Evolutionary conservation across 2,329 filamentous ascomycete species (phyloP), one percentile per base, ranked within the genome.

Genomic region (Colletotrichum sojae): DNA sequence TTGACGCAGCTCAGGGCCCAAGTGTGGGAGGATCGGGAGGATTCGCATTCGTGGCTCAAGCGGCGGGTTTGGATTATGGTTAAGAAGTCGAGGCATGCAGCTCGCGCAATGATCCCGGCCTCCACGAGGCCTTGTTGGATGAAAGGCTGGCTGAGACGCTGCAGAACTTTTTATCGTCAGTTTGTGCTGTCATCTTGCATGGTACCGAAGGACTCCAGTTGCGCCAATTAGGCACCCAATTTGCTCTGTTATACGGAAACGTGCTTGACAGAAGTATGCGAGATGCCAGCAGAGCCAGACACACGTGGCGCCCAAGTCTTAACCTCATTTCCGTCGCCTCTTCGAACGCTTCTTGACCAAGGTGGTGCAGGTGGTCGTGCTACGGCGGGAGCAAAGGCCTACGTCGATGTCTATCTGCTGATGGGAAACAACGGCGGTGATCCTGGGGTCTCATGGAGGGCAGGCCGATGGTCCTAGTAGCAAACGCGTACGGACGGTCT

Each of bases 201-300:
- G 22, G 22, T 53, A n/a, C 27, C 52, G 12, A 10, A 16, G n/a
- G 36, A 15, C 36, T 46, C 15, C 12, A 15, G 18, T 46, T 45
- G 18, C n/a, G 25, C 46, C 27, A 46, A 9, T 25, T 20, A 25
- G 16, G 46, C 45, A 25, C 18, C 46, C 52, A 45, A 63, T 57
- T 13, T 13, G 31, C 8, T n/a, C 9, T 27, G 36, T 18, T 6
- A 40, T 22, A 36, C 18, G 27, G 45, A 45, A 63, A 67, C 36
- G 18, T 56, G 45, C n/a, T 51, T 63, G 52, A 67, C 49, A 67
- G 51, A 56, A 63, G 36, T 46, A 16, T 57, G 6, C 27, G 15
- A 43, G 1, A n/a, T 36, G 36, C 22, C 13, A 36, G 13, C 18
- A 16, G 9, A 46, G 13, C 15, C 15, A 52, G 39, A 57, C 27